Conservation (phyloP, 495 filamentous ascomycete genomes). For the Sabuloglossum arenarium region DNA sequence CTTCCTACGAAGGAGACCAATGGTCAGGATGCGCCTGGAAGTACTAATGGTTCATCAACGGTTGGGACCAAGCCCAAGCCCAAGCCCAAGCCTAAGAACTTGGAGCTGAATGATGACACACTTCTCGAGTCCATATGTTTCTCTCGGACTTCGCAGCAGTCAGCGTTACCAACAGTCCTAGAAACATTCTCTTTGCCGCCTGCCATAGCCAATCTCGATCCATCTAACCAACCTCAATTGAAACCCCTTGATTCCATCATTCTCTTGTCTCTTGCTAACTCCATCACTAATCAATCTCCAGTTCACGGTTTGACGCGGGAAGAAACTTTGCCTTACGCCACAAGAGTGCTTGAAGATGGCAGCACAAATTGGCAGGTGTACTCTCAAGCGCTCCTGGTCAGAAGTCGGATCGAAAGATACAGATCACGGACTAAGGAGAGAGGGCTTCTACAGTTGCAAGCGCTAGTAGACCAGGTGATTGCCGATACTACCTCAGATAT, state of each 20-base stretch:
- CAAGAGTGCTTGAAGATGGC: slow-evolving; percentile 68
- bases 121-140: slow-evolving; percentile 76
- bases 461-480: slow-evolving; percentile 87
- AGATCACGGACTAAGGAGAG: slow-evolving; percentile 69
- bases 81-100: slow-evolving; percentile 38
- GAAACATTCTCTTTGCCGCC: slow-evolving; percentile 36
- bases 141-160: slow-evolving; percentile 19
- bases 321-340: slow-evolving; percentile 78
- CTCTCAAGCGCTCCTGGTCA: slow-evolving; percentile 72
- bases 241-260: slow-evolving; percentile 69
- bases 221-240: slow-evolving; percentile 65
- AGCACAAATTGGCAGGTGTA: slow-evolving; percentile 97
- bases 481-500: slow-evolving; percentile 45
- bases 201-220: slow-evolving; percentile 38
- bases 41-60: not conserved
- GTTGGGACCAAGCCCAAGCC: slow-evolving; percentile 28
- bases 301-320: slow-evolving; percentile 72
- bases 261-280: slow-evolving; percentile 59
- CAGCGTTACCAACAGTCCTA: slow-evolving; percentile 17
- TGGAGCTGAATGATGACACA: slow-evolving; percentile 81
- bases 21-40: slow-evolving; percentile 3
- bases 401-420: slow-evolving; percentile 76
- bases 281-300: slow-evolving; percentile 73
- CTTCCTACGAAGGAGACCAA: not conserved
- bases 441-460: slow-evolving; percentile 83